phyloP scores from a whole-genome alignment of 192 early-diverging fungal species.

The Rhizophagus sp. region DNA sequence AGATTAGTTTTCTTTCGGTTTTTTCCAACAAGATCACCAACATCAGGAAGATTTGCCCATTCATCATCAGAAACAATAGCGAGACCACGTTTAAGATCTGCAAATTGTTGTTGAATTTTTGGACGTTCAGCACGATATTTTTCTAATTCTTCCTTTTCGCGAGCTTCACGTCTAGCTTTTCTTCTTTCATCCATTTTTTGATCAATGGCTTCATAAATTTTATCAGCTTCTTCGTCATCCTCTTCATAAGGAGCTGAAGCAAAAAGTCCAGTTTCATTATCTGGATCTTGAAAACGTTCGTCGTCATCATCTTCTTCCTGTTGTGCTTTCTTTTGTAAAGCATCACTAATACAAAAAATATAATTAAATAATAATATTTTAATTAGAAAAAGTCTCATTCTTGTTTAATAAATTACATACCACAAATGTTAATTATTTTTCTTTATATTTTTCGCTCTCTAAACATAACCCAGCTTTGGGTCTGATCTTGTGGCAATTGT shows the following conservation, averaged over 20 bases:
- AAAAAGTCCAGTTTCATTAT: slow-evolving; percentile 93
- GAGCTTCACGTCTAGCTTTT: slow-evolving; percentile 69
- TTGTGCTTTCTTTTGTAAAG: slow-evolving; percentile 46
- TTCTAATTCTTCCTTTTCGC: slow-evolving; percentile 71
- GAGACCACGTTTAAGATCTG: slow-evolving; percentile 86
- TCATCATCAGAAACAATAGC: slow-evolving; percentile 77
- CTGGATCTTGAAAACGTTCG: slow-evolving; percentile 83
- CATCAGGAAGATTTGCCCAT: slow-evolving; percentile 81
- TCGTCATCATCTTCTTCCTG: slow-evolving; percentile 71
- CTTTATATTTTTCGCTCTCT: neutral
- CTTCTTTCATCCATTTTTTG: slow-evolving; percentile 87
- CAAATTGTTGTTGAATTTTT: slow-evolving; percentile 87
- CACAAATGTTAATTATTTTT: neutral
- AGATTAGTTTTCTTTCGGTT: slow-evolving; percentile 64
- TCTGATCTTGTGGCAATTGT: neutral
- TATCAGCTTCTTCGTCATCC: slow-evolving; percentile 97
- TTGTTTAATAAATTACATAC: neutral
- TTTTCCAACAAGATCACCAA: slow-evolving; percentile 84
- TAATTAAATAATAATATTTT: neutral
- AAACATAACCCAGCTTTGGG: neutral
- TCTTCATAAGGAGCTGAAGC: slow-evolving; percentile 84
- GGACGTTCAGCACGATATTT: slow-evolving; percentile 67
- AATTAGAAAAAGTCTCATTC: neutral
- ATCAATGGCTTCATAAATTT: slow-evolving; percentile 88
- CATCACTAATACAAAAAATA: slow-evolving; percentile 29